Percentiles rank a stretch among this genome's conserved stretches.
These are phyloP conservation scores for Tolypocladium tropicale DNA, from an alignment of 2,329 filamentous ascomycete genomes.

Conservation along the genomic window DNA sequence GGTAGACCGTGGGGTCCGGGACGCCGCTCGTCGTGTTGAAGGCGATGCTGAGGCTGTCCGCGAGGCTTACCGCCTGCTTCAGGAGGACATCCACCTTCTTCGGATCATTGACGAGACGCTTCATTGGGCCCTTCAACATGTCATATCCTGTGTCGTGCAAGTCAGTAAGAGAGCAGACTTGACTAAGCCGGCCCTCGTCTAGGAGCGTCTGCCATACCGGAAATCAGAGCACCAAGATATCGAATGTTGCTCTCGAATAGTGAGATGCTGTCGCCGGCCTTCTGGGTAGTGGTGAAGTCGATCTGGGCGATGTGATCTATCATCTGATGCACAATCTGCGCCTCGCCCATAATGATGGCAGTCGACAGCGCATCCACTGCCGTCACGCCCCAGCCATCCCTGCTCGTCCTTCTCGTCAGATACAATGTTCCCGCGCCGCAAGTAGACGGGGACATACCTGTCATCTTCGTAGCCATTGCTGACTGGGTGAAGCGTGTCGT, in stretches of 20 bases:
- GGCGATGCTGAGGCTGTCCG: conserved; percentile 62
- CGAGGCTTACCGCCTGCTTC: conserved; percentile 56
- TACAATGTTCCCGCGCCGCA: neutral
- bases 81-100: conserved; percentile 49
- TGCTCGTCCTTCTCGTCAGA: conserved; percentile 19
- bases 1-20: conserved; percentile 58
- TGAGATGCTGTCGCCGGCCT: conserved; percentile 44
- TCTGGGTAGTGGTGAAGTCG: conserved; percentile 52
- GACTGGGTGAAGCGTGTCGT: conserved; percentile 65
- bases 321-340: conserved; percentile 58
- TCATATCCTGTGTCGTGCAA: conserved; percentile 43
- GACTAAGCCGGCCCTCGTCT: neutral
- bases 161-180: neutral
- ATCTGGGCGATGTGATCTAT: conserved; percentile 60
- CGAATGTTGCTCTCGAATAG: conserved; percentile 88
- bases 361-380: conserved; percentile 74
- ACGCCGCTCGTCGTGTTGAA: conserved; percentile 70
- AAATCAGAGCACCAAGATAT: conserved; percentile 71
- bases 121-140: conserved; percentile 58
- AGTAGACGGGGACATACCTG: conserved; percentile 36
- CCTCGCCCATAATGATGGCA: conserved; percentile 64
- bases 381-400: conserved; percentile 77
- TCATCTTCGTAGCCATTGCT: conserved; percentile 57
- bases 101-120: conserved; percentile 31
- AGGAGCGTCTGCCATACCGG: conserved; percentile 34